Percentiles rank a stretch among this genome's conserved stretches.
Conservation (phyloP, 345 rosid genomes). For the thale cress (Arabidopsis thaliana) region DNA sequence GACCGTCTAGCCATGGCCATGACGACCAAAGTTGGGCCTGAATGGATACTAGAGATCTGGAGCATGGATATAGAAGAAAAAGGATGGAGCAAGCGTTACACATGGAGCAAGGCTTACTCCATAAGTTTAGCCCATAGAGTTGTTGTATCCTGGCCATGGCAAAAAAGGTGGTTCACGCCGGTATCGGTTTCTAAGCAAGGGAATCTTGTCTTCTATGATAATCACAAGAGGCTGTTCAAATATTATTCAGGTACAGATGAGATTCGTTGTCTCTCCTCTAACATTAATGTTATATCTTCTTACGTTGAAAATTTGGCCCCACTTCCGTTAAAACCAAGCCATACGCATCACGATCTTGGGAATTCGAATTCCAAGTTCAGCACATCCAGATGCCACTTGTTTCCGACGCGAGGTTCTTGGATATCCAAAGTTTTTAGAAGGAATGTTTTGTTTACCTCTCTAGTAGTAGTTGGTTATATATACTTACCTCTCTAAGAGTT, state of each 20-base stretch:
- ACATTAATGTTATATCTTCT: no score
- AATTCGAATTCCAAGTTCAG: no score
- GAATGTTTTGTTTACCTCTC: no score
- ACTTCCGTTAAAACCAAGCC: no score
- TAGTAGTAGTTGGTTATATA: no score
- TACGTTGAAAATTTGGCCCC: no score
- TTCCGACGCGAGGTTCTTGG: no score
- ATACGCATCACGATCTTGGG: no score
- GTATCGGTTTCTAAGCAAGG: neutral
- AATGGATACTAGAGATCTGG: constrained; percentile 10
- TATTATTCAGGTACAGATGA: neutral
- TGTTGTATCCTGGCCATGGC: neutral
- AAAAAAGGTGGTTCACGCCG: constrained; percentile 5
- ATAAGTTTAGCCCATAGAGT: neutral
- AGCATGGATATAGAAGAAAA: neutral
- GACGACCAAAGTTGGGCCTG: neutral
- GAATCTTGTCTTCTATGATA: constrained; percentile 11
- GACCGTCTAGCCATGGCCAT: constrained; percentile 12
- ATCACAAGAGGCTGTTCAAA: constrained; percentile 12
- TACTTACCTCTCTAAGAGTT: no score
- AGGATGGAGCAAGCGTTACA: neutral
- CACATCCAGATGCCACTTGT: no score
- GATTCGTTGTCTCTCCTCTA: no score
- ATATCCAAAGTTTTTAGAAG: no score
- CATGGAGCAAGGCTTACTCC: neutral